These are phyloP conservation scores for Fusarium redolens DNA, from an alignment of 2,329 filamentous ascomycete species.

Conservation along the genomic window DNA sequence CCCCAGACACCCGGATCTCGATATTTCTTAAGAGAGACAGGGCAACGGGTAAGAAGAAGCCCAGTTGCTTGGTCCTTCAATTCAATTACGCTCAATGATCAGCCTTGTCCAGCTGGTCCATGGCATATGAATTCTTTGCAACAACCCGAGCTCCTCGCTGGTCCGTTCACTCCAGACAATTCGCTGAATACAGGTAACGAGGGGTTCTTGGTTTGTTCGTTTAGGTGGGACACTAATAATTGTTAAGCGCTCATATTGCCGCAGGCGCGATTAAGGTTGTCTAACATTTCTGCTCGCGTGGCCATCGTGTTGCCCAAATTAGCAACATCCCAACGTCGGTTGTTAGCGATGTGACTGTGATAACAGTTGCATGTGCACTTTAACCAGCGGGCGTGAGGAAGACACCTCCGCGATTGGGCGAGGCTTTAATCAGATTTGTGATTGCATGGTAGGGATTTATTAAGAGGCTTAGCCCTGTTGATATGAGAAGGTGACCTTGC, in stretches of 20 bases:
- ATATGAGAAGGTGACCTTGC: not conserved
- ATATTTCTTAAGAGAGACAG: not conserved
- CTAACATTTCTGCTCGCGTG: not conserved
- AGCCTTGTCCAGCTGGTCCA: no score
- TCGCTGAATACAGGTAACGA: not conserved
- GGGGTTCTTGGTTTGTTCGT: not conserved
- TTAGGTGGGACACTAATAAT: not conserved
- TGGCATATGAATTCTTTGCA: not conserved
- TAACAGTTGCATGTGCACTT: slow-evolving; percentile 1
- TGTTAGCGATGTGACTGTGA: slow-evolving; percentile 20
- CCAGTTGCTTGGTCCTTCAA: not conserved
- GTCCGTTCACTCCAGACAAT: not conserved
- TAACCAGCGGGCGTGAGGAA: not conserved
- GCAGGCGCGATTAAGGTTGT: slow-evolving; percentile 6
- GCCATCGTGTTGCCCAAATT: slow-evolving; percentile 2
- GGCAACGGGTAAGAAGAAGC: not conserved
- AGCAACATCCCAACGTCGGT: slow-evolving; percentile 2
- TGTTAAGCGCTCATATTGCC: slow-evolving; percentile 19
- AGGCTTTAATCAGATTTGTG: not conserved
- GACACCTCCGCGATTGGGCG: slow-evolving; percentile 1
- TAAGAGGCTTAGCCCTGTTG: not conserved
- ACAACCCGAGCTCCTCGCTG: not conserved
- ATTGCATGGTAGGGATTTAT: not conserved
- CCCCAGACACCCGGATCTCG: not conserved
- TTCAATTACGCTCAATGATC: no score